A percentile compares a stretch with the other conserved stretches of the same genome.
These are phyloP conservation scores for Dysphania ambrosioides DNA, from an alignment of 148 eudicot species.

Conservation along the genomic window DNA sequence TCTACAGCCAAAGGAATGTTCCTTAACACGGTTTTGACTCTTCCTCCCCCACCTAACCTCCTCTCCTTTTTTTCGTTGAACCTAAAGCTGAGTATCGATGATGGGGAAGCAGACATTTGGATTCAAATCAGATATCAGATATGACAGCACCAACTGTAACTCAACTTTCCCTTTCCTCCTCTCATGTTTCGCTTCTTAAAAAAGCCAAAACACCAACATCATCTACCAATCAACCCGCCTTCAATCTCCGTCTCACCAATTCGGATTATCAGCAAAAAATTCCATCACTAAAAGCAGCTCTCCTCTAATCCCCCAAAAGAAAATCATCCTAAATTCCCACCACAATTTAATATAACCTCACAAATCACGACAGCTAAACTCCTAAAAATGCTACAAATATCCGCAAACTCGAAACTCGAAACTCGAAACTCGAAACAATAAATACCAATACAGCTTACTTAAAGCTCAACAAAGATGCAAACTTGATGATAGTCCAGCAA, in stretches of 20 bases:
- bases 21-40: background rate
- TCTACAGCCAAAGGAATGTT: background rate
- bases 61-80: background rate
- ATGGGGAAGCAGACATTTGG: background rate
- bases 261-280: background rate
- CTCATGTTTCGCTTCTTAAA: background rate
- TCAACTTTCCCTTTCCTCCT: background rate
- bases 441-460: background rate
- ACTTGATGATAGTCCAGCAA: background rate
- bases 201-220: background rate
- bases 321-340: background rate
- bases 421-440: no score
- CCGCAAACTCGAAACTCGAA: background rate
- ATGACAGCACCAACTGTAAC: no score
- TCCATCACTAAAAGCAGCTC: background rate
- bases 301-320: background rate
- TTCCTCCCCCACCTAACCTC: background rate
- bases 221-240: background rate
- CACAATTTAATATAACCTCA: background rate
- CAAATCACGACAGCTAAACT: background rate
- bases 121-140: background rate
- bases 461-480: background rate
- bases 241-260: background rate
- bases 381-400: background rate
- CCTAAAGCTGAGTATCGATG: background rate